Evolutionary conservation across 2,329 filamentous ascomycete species (phyloP), one percentile per base, ranked within the genome.

Genomic region (Aspergillus sp.): DNA sequence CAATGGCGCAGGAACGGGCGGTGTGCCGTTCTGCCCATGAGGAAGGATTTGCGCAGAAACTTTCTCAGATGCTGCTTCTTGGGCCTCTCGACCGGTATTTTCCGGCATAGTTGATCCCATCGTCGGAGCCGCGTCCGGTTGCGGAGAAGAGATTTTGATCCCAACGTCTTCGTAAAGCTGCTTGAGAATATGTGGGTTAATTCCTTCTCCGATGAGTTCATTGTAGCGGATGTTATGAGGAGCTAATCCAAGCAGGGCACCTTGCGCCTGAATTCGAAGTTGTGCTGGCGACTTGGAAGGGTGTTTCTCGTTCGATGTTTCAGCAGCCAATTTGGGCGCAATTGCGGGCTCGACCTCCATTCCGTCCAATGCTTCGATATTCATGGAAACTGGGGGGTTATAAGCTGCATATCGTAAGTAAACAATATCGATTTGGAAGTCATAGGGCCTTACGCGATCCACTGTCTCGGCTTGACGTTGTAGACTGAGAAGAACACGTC

Each of bases 141-240:
- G 63, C 6, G 67, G 56, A 10, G 62, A 56, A 4, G 70, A 59
- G 36, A 77, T 65, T 54, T 80, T 77, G 32, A 92, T 80, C 3
- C 87, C 87, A 3, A 95, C 77, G 20, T 91, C 87, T 26, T 82
- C 78, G 67, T 92, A 95, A 1, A 95, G 80, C 31, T 78, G 73
- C 57, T 82, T 83, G 39, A 96, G 76, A 11, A 92, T 70, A 1
- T 75, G 74, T 39, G 84, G 80, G 65, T 92, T 84, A 47, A 94
- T 82, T 0, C 91, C 90, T 72, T 94, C 90, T 11, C 86, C 81
- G 12, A 93, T 79, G 58, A 94, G 88, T 60, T 91, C 84, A 56
- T 89, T 82, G 69, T 88, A 96, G 20, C 86, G 85, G 59, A 96
- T 86, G 52, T 91, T 89, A 60, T 90, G 79, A 45, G 78, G 76